Conservation (phyloP, 2,329 filamentous ascomycete genomes). For the Paraphoma sp. region DNA sequence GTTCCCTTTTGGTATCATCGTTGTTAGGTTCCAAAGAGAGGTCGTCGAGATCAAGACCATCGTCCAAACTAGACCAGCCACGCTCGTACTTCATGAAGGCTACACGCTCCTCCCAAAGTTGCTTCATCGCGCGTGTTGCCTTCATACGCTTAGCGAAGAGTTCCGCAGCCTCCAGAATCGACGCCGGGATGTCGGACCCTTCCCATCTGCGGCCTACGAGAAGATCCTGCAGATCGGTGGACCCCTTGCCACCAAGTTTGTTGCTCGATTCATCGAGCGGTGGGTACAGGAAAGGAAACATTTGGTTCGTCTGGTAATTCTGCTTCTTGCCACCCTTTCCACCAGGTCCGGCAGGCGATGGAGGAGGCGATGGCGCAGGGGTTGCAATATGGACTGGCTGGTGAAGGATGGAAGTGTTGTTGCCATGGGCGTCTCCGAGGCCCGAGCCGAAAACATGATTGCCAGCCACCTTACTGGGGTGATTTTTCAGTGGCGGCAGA, state of each 20-base stretch:
- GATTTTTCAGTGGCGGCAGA: conserved; percentile 81
- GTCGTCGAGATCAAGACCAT: conserved; percentile 55
- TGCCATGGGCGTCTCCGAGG: conserved; percentile 54
- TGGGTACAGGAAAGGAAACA: conserved; percentile 97
- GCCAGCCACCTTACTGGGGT: conserved; percentile 63
- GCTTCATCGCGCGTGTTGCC: conserved; percentile 88
- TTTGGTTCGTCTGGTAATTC: conserved; percentile 98
- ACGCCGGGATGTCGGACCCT: conserved; percentile 91
- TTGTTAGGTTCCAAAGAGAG: conserved; percentile 46
- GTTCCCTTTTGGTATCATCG: conserved; percentile 45
- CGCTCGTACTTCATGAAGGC: conserved; percentile 90
- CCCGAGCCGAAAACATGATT: conserved; percentile 59
- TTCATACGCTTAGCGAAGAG: conserved; percentile 89
- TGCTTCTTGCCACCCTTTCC: conserved; percentile 98
- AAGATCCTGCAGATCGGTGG: conserved; percentile 77
- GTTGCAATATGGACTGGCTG: conserved; percentile 99
- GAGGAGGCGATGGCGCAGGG: conserved; percentile 91
- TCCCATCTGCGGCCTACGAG: conserved; percentile 88
- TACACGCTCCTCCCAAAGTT: conserved; percentile 94
- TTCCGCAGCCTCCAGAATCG: conserved; percentile 92
- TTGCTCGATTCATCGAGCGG: conserved; percentile 89
- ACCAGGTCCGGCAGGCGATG: conserved; percentile 81
- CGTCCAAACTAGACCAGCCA: conserved; percentile 73
- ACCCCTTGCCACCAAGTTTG: conserved; percentile 86
- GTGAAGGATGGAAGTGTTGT: conserved; percentile 78